Base-by-base conservation (phyloP, 129 eudicot genomes). In the Oenanthe sinensis region DNA sequence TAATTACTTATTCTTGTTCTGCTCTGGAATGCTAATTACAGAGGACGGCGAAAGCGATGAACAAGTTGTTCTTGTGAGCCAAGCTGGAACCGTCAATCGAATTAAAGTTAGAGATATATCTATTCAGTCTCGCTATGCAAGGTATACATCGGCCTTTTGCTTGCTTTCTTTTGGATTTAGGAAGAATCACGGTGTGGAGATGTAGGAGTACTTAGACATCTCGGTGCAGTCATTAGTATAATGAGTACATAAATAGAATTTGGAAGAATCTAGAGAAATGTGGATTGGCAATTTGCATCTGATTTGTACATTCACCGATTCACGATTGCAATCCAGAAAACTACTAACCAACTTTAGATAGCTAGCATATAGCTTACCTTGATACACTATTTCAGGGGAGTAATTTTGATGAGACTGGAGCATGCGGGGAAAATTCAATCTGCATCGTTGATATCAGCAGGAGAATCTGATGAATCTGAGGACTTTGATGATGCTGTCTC, bases 41-140 rank as follows among this genome's bases (percentile, higher is more conserved):
- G 99, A 92, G 60, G 96, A 95, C 77, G 96, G 97, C 75, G 99
- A 92, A 85, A 95, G 99, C 71, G 97, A 95, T 83, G 99, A 95
- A 85, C 94, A 95, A 81, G 89, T 95, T 77, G 97, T 95, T 26
- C 91, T 95, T 80, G 97, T 92, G 62, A 95, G 99, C 87, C 99
- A 95, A 81, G 90, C 96, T 81, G 99, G 99, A 79, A 92, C 97
- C 4, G 93, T 92, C 43, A 92, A 95, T 84, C 86, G 99, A 44
- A 86, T 95, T 4, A 92, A 92, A 87, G 97, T 95, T 55, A 87
- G 95, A 77, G 96, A 95, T 79, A 90, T 95, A 71, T 89, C 97
- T 45, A 82, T 92, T 40, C 96, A 88, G 84, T 87, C 92, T 49
- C 92, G 99, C 36, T 89, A 46, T 78, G 97, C 97, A 71, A 92